Evolutionary conservation across 2,329 filamentous ascomycete genomes (phyloP).

Genomic region (Pseudocercospora pini-densiflorae): DNA sequence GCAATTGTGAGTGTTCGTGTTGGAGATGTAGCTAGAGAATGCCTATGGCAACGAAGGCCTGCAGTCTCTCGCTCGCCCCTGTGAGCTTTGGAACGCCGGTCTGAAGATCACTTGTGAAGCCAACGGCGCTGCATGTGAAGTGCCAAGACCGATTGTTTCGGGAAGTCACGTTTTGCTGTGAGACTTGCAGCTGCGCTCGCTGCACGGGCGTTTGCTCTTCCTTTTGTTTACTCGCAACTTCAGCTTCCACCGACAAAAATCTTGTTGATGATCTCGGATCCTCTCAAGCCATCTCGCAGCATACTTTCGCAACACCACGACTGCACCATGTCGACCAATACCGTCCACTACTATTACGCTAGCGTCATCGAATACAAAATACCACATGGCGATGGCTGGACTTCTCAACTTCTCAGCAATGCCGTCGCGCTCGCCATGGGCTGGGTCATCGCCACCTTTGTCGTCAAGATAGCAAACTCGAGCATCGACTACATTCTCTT

Average conservation of each 20-base stretch:
- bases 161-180: neutral
- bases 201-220: neutral
- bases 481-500: conserved; percentile 3
- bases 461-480: neutral
- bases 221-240: neutral
- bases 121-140: neutral
- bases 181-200: neutral
- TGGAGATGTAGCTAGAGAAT: neutral
- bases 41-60: neutral
- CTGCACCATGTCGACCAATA: neutral
- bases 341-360: neutral
- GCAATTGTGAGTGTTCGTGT: no score
- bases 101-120: neutral
- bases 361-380: neutral
- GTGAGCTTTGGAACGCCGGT: neutral
- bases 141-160: neutral
- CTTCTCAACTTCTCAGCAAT: neutral
- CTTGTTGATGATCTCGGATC: neutral
- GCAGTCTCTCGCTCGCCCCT: neutral
- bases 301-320: neutral
- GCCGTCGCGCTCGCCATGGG: neutral
- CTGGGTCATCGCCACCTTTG: neutral
- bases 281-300: neutral
- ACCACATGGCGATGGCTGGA: neutral
- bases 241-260: neutral